phyloP scores from a whole-genome alignment of 495 filamentous ascomycete genomes.

The Penicillium nucicola region DNA sequence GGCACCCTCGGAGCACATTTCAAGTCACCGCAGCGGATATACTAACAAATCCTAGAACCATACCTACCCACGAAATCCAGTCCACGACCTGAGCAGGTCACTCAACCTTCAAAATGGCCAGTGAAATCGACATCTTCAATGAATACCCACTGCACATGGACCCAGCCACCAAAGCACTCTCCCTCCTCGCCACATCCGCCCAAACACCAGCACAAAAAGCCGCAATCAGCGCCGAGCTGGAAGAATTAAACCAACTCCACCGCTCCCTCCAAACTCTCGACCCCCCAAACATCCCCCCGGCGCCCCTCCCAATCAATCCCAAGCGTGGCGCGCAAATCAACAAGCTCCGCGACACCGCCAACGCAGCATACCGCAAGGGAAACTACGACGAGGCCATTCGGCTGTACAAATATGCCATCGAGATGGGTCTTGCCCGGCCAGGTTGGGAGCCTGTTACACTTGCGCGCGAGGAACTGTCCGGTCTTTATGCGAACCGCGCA shows the following conservation, averaged over 20 bases:
- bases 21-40: conserved; percentile 6
- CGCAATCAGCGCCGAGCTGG: conserved; percentile 62
- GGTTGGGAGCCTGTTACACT: conserved; percentile 81
- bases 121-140: conserved; percentile 67
- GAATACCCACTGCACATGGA: conserved; percentile 79
- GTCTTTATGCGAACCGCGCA: conserved; percentile 80
- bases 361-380: conserved; percentile 74
- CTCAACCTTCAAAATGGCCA: conserved; percentile 26
- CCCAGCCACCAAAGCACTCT: conserved; percentile 72
- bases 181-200: conserved; percentile 44
- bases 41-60: conserved; percentile 6
- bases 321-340: conserved; percentile 80
- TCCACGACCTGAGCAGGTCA: conserved; percentile 7
- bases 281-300: conserved; percentile 59
- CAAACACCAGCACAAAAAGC: conserved; percentile 32
- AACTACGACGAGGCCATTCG: conserved; percentile 71
- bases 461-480: conserved; percentile 77
- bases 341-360: conserved; percentile 88
- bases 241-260: conserved; percentile 71
- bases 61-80: neutral
- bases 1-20: neutral
- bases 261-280: conserved; percentile 59
- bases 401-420: conserved; percentile 76
- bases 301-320: conserved; percentile 77
- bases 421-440: conserved; percentile 81